phyloP scores from a whole-genome alignment of 768 basidiomycete genomes.

The Erythrobasidium yunnanense region DNA sequence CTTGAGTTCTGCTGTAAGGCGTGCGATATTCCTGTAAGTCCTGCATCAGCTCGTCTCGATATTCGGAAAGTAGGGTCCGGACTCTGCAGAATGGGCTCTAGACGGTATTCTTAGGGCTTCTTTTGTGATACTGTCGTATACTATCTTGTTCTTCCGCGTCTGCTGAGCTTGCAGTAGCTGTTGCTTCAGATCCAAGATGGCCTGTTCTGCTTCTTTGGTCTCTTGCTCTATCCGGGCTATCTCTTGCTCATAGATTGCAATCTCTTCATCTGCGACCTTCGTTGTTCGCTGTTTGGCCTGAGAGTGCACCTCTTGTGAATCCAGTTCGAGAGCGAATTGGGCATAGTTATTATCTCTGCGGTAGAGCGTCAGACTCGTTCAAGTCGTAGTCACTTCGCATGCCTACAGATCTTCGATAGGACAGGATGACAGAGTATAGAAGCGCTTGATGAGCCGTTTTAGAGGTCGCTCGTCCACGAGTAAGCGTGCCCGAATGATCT shows the following conservation, averaged over 20 bases:
- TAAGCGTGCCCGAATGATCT: conserved; percentile 20
- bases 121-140: conserved; percentile 23
- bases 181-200: conserved; percentile 1
- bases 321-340: conserved; percentile 20
- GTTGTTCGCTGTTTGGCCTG: background rate
- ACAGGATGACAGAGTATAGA: conserved; percentile 5
- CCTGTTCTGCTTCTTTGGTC: background rate
- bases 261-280: background rate
- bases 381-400: background rate
- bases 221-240: background rate
- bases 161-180: conserved; percentile 21
- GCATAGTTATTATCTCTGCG: conserved; percentile 22
- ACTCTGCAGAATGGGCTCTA: background rate
- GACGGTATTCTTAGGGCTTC: conserved; percentile 9
- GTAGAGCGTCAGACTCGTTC: too few species aligned
- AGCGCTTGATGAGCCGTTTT: conserved; percentile 25
- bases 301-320: background rate
- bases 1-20: conserved; percentile 21
- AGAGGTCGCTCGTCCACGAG: conserved; percentile 24
- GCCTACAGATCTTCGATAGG: conserved; percentile 7
- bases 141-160: conserved; percentile 21
- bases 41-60: background rate
- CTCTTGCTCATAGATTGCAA: background rate
- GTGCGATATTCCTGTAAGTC: conserved; percentile 3
- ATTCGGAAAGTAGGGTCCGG: background rate